Evolutionary conservation across 495 filamentous ascomycete genomes (phyloP), one percentile per base, ranked within the genome.

Genomic region (Margaritispora aquatica): DNA sequence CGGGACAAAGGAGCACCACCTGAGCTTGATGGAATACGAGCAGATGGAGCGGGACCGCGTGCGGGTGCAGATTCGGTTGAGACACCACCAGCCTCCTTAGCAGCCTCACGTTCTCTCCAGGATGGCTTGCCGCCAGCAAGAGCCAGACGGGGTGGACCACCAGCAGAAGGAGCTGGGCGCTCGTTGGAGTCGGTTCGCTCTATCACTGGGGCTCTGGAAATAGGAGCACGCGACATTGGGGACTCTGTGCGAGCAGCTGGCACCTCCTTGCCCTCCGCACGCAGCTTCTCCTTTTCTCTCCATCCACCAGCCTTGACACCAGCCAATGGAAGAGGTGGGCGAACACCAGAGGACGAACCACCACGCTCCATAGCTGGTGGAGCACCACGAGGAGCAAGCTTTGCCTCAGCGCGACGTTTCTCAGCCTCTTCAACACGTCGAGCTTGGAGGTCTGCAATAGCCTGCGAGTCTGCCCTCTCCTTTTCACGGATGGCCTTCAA

Each of bases 31-130:
- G 61, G 38, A 9, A 60, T 36, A 19, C 60, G 48, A 47, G 57
- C 5, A n/a, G 41, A 11, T 29, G 63, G 48, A 21, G 64, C 55
- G 31, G 62, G n/a, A n/a, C n/a, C n/a, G n/a, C n/a, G 27, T 23
- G 64, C 51, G 36, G 59, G 20, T 4, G 61, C 56, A 34, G 55
- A 26, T 36, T 47, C 41, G 27, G 44, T 36, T 5, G 48, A 26
- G 8, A 41, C 61, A 24, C 57, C 62, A 47, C 50, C 68, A 44
- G 68, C 75, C 29, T 69, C 67, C 72, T 82, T 90, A 62, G 83
- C 83, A 48, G 87, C 88, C 71, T 89, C 76, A 47, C 89, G 82
- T n/a, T 96, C 92, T 73, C 92, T 87, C 92, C 92, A 96, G 66
- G 78, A 83, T 31, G 83, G 74, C 71, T 84, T 85, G 67, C 70